Percentiles rank a stretch among this genome's conserved stretches.
phyloP scores from a whole-genome alignment of 768 basidiomycete genomes.

The Peribolospora baueri region DNA sequence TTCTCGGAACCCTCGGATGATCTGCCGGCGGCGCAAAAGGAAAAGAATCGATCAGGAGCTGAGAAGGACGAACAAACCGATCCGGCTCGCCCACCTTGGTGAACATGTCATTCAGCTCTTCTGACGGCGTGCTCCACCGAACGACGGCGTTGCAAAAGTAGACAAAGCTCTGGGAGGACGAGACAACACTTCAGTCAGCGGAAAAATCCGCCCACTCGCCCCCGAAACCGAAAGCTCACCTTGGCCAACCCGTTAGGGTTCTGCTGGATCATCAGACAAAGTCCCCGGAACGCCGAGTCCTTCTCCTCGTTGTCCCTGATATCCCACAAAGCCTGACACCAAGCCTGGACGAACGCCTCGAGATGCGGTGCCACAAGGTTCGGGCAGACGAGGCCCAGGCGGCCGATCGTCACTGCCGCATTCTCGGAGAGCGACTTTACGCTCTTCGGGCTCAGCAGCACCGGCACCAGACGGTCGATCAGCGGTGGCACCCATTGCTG shows the following conservation, averaged over 20 bases:
- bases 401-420: slow-evolving; percentile 90
- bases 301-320: slow-evolving; percentile 99
- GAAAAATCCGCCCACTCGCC: too few relatives aligned
- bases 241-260: slow-evolving; percentile 86
- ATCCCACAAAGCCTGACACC: slow-evolving; percentile 92
- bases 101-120: slow-evolving; percentile 85
- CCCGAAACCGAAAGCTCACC: slow-evolving; percentile 26
- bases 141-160: slow-evolving; percentile 99
- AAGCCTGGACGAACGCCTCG: slow-evolving; percentile 71
- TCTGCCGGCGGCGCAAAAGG: slow-evolving; percentile 17
- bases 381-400: slow-evolving; percentile 84
- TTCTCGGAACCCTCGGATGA: slow-evolving; percentile 70
- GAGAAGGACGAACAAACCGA: neutral
- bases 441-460: slow-evolving; percentile 72
- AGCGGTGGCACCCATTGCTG: slow-evolving; percentile 73
- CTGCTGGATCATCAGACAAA: slow-evolving; percentile 81
- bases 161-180: slow-evolving; percentile 41
- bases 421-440: slow-evolving; percentile 90
- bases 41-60: neutral
- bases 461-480: slow-evolving; percentile 71
- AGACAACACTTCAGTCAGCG: neutral
- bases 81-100: slow-evolving; percentile 24
- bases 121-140: slow-evolving; percentile 77
- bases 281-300: slow-evolving; percentile 90
- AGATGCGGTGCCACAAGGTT: slow-evolving; percentile 65